Evolutionary conservation across 2,329 filamentous ascomycete species (phyloP), one percentile per base, ranked within the genome.

Genomic region (Cladophialophora yegresii): DNA sequence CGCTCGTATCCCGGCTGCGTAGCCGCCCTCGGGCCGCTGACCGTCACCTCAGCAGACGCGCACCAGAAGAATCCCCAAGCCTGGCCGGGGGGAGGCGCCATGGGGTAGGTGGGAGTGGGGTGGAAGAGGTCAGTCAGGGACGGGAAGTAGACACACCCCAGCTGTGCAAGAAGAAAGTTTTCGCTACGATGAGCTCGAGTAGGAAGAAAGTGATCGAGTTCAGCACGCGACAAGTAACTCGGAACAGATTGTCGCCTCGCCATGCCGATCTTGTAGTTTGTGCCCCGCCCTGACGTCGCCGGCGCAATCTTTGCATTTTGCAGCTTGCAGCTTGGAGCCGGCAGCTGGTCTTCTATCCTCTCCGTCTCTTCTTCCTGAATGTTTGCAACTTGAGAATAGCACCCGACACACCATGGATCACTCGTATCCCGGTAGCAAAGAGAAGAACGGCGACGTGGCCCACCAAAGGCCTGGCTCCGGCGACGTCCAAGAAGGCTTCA

Each of bases 401-500:
- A 26, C 22, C 9, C 45, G n/a, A 20, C 7, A 30, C 6, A 55
- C 13, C 20, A 36, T 33, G 28, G 32, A 40, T 13, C n/a, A n/a
- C n/a, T 12, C 22, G 10, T 33, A 55, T 13, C 32, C 36, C 8
- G 32, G 32, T 8, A 20, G 53, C 26, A 55, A 55, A 36, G 53
- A 55, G 28, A 55, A 55, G 28, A 16, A 43, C 53, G 30, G 30
- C 28, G 33, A 23, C 2, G 40, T 40, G 12, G 6, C 36, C 10
- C 53, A 40, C 3, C 30, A n/a, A n/a, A n/a, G 20, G 20, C 33
- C 36, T 22, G 16, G 28, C 51, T 10, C 3, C 8, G 26, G 12
- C 23, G 36, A 57, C 23, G 26, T 57, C 23, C 54, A 57, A 22
- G 54, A 57, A 20, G 54, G 33, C 54, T 47, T 45, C 23, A 3